phyloP scores from a whole-genome alignment of 2,329 filamentous ascomycete species.

The Cadophora malorum region DNA sequence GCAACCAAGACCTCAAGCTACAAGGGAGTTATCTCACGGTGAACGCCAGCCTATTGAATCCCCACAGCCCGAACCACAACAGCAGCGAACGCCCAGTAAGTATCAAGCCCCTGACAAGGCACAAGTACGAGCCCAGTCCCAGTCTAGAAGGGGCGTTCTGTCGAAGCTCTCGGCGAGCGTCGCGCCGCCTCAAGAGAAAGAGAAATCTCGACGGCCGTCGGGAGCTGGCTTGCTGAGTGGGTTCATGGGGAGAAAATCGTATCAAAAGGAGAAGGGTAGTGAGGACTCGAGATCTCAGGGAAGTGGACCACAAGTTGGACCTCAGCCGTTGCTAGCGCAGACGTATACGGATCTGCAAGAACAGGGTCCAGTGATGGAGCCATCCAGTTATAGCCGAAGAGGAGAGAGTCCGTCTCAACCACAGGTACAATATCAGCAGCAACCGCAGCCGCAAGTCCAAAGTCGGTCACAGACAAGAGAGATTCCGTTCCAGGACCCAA shows the following conservation, averaged over 20 bases:
- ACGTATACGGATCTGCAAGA: constrained; percentile 41
- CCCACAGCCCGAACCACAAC: constrained; percentile 14
- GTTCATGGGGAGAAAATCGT: constrained; percentile 36
- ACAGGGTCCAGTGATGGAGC: constrained; percentile 16
- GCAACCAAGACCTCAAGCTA: constrained; percentile 24
- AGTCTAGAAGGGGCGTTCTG: constrained; percentile 27
- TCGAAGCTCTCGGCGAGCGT: constrained; percentile 21
- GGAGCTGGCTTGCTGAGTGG: constrained; percentile 38
- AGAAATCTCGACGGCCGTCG: constrained; percentile 37
- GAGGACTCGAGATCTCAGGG: constrained; percentile 35
- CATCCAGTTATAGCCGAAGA: neutral
- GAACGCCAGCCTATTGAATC: constrained; percentile 33
- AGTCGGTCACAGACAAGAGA: constrained; percentile 18
- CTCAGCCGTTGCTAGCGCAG: constrained; percentile 30
- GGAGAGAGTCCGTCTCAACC: neutral
- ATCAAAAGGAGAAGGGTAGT: constrained; percentile 35
- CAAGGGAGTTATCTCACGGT: constrained; percentile 26
- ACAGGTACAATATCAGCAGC: constrained; percentile 17
- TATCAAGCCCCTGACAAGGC: constrained; percentile 15
- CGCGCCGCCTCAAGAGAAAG: constrained; percentile 25
- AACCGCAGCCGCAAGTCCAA: constrained; percentile 19
- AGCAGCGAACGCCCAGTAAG: constrained; percentile 11
- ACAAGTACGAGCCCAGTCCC: constrained; percentile 23
- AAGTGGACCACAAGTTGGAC: constrained; percentile 23
- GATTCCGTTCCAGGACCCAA: constrained; percentile 23